Percentiles rank a stretch among this genome's conserved stretches.
Conservation (phyloP, 352 stramenopile genomes). For the Globisporangium echinulatum region DNA sequence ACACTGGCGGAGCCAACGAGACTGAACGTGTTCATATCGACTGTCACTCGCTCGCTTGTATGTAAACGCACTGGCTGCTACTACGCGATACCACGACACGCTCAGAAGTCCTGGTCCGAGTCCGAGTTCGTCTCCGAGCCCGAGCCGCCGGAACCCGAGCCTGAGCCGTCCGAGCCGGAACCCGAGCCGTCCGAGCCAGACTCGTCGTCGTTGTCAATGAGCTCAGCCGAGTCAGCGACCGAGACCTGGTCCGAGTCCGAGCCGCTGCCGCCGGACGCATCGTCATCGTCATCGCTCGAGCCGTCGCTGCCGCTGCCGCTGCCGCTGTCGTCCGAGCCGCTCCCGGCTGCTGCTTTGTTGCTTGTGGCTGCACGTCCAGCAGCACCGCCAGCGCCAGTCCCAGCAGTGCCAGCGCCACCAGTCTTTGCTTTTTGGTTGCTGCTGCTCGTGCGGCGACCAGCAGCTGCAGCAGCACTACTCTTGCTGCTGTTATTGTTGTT, state of each 20-base stretch:
- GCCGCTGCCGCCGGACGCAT: conserved; percentile 13
- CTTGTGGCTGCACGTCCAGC: conserved; percentile 9
- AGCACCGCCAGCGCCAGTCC: too few relatives aligned
- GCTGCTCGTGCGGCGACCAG: conserved; percentile 23
- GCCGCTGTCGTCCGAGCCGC: conserved; percentile 39
- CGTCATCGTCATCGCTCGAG: conserved; percentile 36
- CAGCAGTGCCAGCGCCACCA: not conserved
- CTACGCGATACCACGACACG: too few relatives aligned
- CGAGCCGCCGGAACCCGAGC: conserved; percentile 12
- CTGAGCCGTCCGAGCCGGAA: conserved; percentile 43
- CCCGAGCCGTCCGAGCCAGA: conserved; percentile 47
- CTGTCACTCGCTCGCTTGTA: not conserved
- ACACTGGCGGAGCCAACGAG: too few relatives aligned
- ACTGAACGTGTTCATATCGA: too few relatives aligned
- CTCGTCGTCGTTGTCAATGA: conserved; percentile 83
- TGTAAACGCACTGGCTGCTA: too few relatives aligned
- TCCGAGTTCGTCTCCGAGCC: conserved; percentile 56
- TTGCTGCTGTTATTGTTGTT: conserved; percentile 30
- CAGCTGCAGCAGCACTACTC: conserved; percentile 21
- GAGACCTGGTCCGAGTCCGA: conserved; percentile 82
- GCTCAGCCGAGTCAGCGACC: conserved; percentile 70
- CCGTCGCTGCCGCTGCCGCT: conserved; percentile 41
- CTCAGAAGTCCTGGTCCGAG: conserved; percentile 80
- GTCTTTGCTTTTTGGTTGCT: conserved; percentile 43
- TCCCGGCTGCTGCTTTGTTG: conserved; percentile 39